Evolutionary conservation across 495 filamentous ascomycete species (phyloP).

Genomic region (Penicillium diatomitis): DNA sequence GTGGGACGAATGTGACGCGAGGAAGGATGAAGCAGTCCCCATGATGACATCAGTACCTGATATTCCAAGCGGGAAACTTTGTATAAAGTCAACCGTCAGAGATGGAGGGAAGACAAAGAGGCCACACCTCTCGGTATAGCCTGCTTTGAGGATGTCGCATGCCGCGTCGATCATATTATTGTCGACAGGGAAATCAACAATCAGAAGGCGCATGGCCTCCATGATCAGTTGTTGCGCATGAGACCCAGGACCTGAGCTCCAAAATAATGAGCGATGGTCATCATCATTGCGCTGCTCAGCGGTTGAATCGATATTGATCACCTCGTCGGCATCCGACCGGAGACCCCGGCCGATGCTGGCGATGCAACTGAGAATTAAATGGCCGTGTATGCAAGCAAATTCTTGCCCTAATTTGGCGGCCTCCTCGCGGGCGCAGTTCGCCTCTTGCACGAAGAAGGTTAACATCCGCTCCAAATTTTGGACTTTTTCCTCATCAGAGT

Average conservation of each 20-base stretch:
- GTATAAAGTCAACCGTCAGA: constrained; percentile 63
- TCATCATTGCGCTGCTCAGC: constrained; percentile 23
- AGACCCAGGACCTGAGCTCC: constrained; percentile 48
- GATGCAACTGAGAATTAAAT: constrained; percentile 64
- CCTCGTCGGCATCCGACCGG: constrained; percentile 59
- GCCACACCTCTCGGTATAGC: constrained; percentile 69
- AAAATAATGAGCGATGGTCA: constrained; percentile 41
- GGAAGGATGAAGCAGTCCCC: constrained; percentile 66
- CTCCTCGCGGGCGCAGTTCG: constrained; percentile 26
- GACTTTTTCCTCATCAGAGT: constrained; percentile 52
- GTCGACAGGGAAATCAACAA: constrained; percentile 48
- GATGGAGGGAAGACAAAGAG: constrained; percentile 67
- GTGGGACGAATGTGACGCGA: constrained; percentile 51
- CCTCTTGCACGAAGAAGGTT: constrained; percentile 43
- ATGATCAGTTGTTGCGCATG: constrained; percentile 51
- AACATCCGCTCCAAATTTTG: constrained; percentile 56
- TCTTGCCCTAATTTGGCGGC: constrained; percentile 30
- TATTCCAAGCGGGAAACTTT: constrained; percentile 49
- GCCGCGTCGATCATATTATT: constrained; percentile 65
- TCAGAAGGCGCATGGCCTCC: constrained; percentile 34
- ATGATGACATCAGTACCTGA: constrained; percentile 67
- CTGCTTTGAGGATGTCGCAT: constrained; percentile 66
- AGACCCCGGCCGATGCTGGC: constrained; percentile 71
- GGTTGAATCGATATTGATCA: constrained; percentile 53
- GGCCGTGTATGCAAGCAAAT: constrained; percentile 43